Base-by-base conservation (phyloP, 1,284 basidiomycete species). In the Tilletiaria anomala region DNA sequence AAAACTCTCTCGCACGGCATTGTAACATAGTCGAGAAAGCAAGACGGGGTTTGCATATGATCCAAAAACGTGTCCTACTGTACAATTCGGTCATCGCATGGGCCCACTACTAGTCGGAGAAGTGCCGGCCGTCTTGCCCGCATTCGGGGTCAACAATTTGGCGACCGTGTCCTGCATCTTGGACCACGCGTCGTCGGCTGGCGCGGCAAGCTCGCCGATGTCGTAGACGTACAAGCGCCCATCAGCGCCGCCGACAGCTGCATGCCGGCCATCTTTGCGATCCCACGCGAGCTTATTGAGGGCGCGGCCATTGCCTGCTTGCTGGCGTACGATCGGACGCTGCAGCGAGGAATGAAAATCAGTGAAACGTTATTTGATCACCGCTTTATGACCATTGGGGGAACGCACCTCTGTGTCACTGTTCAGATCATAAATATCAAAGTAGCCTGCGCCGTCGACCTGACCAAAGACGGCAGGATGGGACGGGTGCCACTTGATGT, bases 231-330 rank as follows among this genome's bases (percentile, higher is more conserved):
- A 91, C 43, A 97, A 69, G 48, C 77, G 79, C 16, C 93, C 93
- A 53, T 96, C 89, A 51, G 83, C 83, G 11, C 84, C 84, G 19
- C 88, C 93, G 26, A 91, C 69, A 0, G 83, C 91, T 3, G 78
- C 82, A 36, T 85, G 78, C 31, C 82, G 77, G 3, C 83, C 80
- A 52, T 86, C 80, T 67, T 83, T 81, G 43, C 76, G 73, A 59
- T 96, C 87, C 88, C 89, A 99, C 47, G 82, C 77, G 18, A 97
- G 68, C 70, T 94, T 96, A 73, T 99, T 97, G 55, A 97, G 76
- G 8, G 87, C 88, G 5, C 75, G 19, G 76, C 76, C 17, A 82
- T 78, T 17, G 68, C 21, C 34, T 15, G 35, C 24, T n/a, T 42
- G 32, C 18, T 5, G 32, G 29, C 32, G 40, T 4, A 39, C 44